Conservation (phyloP, 2,329 filamentous ascomycete genomes). For the Xylaria hypoxylon region DNA sequence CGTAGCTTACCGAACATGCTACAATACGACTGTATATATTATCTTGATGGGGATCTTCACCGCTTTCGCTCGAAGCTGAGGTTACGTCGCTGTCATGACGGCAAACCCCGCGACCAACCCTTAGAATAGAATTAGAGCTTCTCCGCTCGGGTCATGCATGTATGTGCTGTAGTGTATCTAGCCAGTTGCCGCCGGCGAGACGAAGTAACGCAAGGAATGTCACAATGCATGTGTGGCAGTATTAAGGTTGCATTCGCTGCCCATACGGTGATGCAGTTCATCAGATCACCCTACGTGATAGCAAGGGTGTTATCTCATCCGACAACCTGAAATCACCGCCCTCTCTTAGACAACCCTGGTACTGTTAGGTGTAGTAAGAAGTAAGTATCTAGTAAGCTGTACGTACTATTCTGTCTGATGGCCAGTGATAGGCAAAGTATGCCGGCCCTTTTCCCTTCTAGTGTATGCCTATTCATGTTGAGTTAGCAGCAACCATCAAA, state of each 20-base stretch:
- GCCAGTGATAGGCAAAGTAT: not conserved
- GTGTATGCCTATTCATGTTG: not conserved
- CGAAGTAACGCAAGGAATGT: not conserved
- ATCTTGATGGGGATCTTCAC: slow-evolving; percentile 26
- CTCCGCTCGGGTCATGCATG: not conserved
- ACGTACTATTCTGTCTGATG: too few relatives aligned
- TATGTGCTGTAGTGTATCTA: slow-evolving; percentile 7
- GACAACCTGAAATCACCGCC: slow-evolving; percentile 1
- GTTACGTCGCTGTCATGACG: slow-evolving; percentile 1
- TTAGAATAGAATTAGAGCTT: slow-evolving; percentile 16
- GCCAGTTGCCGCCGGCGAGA: slow-evolving; percentile 32
- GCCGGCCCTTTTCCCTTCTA: slow-evolving; percentile 1
- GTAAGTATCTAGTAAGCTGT: slow-evolving; percentile 22
- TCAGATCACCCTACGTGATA: slow-evolving; percentile 1
- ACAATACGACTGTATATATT: too few relatives aligned
- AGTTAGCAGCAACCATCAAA: not conserved
- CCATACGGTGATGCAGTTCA: slow-evolving; percentile 2
- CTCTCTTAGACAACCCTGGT: slow-evolving; percentile 3
- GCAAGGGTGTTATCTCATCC: not conserved
- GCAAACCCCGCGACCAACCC: not conserved
- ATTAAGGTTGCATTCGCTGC: slow-evolving; percentile 16
- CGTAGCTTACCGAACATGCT: slow-evolving; percentile 7
- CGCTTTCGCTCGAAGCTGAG: slow-evolving; percentile 19
- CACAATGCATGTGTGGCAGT: not conserved
- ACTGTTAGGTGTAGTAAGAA: slow-evolving; percentile 15